Evolutionary conservation across 129 eudicot species (phyloP), one percentile per base, ranked within the genome.

Genomic region (Cynara cardunculus): DNA sequence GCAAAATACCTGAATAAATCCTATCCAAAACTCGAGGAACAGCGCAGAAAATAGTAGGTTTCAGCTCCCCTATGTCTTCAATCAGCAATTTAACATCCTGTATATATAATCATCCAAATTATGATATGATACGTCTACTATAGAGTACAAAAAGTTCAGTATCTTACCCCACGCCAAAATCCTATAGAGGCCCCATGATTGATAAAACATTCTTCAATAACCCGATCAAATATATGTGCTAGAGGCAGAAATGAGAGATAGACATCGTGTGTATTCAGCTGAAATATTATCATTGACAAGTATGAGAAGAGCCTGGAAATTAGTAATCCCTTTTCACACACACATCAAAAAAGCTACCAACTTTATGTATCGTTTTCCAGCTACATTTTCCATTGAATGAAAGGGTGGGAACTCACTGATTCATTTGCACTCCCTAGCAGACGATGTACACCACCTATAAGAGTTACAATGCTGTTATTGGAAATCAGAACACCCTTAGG

Each of bases 161-260:
- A 85, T 62, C 90, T 84, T 87, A 95, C 99, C 97, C 99, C 99
- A 83, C 99, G 94, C 99, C 99, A 95, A 78, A 95, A 95, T 82
- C 99, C 99, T 61, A 95, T 95, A 61, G 91, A 82, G 31, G 93
- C 97, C 13, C 97, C 99, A 82, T 95, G 90, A 83, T 82, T 78
- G 74, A 95, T 95, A 73, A 90, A 84, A 73, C 91, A 85, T 88
- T 95, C 99, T 86, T 92, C 99, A 80, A 95, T 90, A 76, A 83
- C 87, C 34, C 99, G 99, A 76, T 95, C 99, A 83, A 95, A 95
- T 41, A 95, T 92, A 85, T 95, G 99, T 0, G 99, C 99, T 85
- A 95, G 68, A 37, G 99, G 99, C 78, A 95, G 95, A 87, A 92
- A 95, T 9, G 99, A 95, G 46, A 95, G 88, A 84, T 92, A 92